A percentile compares a stretch with the other conserved stretches of the same genome.
Conservation (phyloP, 225 moss, liverwort and hornwort genomes). For the Pleurozium schreberi region DNA sequence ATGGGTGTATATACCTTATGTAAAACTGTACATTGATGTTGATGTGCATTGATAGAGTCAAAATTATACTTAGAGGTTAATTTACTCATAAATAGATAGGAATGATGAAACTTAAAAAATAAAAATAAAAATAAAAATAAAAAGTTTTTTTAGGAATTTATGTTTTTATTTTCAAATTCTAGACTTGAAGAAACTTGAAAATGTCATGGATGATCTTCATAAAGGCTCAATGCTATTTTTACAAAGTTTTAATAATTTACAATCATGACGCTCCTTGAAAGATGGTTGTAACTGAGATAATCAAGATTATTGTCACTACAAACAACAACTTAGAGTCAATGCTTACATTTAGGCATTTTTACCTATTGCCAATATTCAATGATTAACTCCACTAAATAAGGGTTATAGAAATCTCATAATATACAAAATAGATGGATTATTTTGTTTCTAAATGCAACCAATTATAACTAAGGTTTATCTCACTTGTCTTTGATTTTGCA, state of each 20-base stretch:
- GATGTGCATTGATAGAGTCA: background rate
- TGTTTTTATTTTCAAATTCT: background rate
- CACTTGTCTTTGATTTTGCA: background rate
- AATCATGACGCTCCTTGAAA: too few relatives aligned
- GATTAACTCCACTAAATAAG: background rate
- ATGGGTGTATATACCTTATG: background rate
- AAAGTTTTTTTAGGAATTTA: accelerated
- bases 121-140: background rate
- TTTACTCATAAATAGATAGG: background rate
- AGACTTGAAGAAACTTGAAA: too few relatives aligned
- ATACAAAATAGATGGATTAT: background rate
- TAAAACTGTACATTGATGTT: background rate
- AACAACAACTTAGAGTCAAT: background rate
- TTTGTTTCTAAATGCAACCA: background rate
- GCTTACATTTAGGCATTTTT: accelerated
- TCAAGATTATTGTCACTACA: background rate
- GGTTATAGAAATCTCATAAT: background rate
- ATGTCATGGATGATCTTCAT: background rate
- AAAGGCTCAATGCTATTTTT: background rate
- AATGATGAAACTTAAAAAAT: background rate
- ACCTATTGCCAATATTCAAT: background rate
- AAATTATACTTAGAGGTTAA: background rate
- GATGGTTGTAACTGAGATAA: too few relatives aligned
- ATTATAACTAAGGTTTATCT: background rate
- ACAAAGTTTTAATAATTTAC: background rate